Percentiles rank a stretch among this genome's conserved stretches.
These are phyloP conservation scores for Aphanomyces stellatus DNA, from an alignment of 352 stramenopile species.

Conservation along the genomic window DNA sequence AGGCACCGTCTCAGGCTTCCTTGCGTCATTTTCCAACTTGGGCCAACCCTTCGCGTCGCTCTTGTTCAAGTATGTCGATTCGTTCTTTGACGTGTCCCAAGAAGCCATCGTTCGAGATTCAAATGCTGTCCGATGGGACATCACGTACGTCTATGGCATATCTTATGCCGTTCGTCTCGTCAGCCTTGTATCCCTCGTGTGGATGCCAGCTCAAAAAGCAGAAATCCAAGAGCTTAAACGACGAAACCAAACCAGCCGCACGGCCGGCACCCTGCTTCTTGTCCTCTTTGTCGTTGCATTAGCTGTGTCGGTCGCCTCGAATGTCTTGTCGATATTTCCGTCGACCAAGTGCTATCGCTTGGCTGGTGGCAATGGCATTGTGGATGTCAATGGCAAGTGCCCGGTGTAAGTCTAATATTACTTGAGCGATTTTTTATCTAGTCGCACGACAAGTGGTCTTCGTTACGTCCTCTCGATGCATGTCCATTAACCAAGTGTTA, in stretches of 20 bases:
- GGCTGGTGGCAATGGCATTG: constrained; percentile 29
- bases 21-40: constrained; percentile 20
- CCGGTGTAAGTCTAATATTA: too few relatives aligned
- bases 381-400: not conserved
- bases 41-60: constrained; percentile 33
- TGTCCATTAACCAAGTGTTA: too few relatives aligned
- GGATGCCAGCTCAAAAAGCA: constrained; percentile 36
- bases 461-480: too few relatives aligned
- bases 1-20: not conserved
- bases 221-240: constrained; percentile 37
- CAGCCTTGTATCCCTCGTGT: constrained; percentile 30
- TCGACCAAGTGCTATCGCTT: constrained; percentile 43
- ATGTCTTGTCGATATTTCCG: constrained; percentile 48
- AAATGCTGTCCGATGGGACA: constrained; percentile 33
- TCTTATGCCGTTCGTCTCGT: constrained; percentile 39
- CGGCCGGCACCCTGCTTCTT: constrained; percentile 32
- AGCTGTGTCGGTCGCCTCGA: constrained; percentile 41
- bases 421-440: too few relatives aligned
- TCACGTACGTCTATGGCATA: constrained; percentile 44
- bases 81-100: constrained; percentile 41
- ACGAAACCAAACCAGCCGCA: constrained; percentile 29
- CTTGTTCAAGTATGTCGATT: constrained; percentile 43
- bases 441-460: too few relatives aligned
- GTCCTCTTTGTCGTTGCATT: constrained; percentile 24
- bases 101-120: constrained; percentile 43